Percentiles rank a stretch among this genome's conserved stretches.
Evolutionary conservation across 306 rosid genomes (phyloP).

Genomic region (Cucumis sativus): DNA sequence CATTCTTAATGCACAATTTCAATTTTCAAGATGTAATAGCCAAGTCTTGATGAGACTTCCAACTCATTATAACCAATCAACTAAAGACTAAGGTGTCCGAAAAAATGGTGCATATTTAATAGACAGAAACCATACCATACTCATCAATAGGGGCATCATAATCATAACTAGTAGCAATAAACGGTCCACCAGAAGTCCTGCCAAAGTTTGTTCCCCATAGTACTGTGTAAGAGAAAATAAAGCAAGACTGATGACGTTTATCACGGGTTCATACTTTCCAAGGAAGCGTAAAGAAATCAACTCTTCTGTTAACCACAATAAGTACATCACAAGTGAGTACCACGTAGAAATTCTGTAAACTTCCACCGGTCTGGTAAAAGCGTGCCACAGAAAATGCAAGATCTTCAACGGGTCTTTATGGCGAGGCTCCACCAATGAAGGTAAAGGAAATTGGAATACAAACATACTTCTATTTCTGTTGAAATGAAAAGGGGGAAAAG

Average conservation of each 20-base stretch:
- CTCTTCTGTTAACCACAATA: not conserved
- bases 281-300: not conserved
- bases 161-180: conserved; percentile 78
- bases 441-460: conserved; percentile 22
- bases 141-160: conserved; percentile 94
- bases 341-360: conserved; percentile 88
- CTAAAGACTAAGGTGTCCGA: no score
- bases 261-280: not conserved
- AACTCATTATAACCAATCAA: no score
- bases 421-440: conserved; percentile 62
- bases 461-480: not conserved
- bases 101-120: no score
- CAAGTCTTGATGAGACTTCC: no score
- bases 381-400: conserved; percentile 87
- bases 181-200: conserved; percentile 70
- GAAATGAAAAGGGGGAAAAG: not conserved
- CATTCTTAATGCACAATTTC: no score
- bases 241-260: not conserved
- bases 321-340: conserved; percentile 25
- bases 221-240: conserved; percentile 41
- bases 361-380: conserved; percentile 85
- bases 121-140: conserved; percentile 49
- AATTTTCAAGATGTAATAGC: no score
- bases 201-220: conserved; percentile 93
- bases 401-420: conserved; percentile 83